A percentile compares a stretch with the other conserved stretches of the same genome.
These are phyloP conservation scores for Hypoxylon sp. DNA, from an alignment of 2,329 filamentous ascomycete genomes.

Conservation along the genomic window DNA sequence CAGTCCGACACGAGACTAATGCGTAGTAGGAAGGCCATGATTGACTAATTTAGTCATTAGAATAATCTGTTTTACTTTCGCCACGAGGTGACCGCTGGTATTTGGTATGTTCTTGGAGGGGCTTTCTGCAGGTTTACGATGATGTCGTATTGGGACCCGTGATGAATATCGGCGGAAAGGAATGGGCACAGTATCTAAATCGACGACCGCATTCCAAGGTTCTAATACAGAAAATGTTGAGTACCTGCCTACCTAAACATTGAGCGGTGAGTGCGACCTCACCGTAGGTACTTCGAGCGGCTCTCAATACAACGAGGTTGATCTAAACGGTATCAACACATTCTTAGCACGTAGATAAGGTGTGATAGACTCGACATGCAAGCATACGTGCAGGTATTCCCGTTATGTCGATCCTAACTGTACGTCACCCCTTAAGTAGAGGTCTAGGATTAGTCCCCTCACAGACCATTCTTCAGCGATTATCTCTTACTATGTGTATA, in stretches of 20 bases:
- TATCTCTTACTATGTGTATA: neutral
- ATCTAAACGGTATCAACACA: slow-evolving; percentile 17
- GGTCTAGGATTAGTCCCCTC: slow-evolving; percentile 3
- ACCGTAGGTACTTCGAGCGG: neutral
- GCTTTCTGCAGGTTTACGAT: neutral
- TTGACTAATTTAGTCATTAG: neutral
- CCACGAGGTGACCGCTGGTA: slow-evolving; percentile 3
- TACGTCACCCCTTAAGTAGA: slow-evolving; percentile 19
- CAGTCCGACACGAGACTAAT: neutral
- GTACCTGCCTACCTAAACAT: neutral
- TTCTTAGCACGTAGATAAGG: slow-evolving; percentile 14
- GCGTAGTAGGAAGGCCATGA: slow-evolving; percentile 11
- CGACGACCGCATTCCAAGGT: neutral
- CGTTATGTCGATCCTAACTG: slow-evolving; percentile 31
- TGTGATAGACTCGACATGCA: slow-evolving; percentile 7
- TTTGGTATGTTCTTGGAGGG: slow-evolving; percentile 4
- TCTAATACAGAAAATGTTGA: slow-evolving; percentile 8
- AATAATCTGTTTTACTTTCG: slow-evolving; percentile 3
- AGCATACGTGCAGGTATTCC: slow-evolving; percentile 18
- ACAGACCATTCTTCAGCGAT: neutral
- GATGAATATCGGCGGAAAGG: slow-evolving; percentile 14
- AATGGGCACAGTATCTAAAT: slow-evolving; percentile 7
- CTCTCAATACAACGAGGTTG: slow-evolving; percentile 11
- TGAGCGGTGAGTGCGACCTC: slow-evolving; percentile 25
- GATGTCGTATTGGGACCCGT: slow-evolving; percentile 18